phyloP scores from a whole-genome alignment of 1,139 yeast species.

The Scheffersomyces lignicola region DNA sequence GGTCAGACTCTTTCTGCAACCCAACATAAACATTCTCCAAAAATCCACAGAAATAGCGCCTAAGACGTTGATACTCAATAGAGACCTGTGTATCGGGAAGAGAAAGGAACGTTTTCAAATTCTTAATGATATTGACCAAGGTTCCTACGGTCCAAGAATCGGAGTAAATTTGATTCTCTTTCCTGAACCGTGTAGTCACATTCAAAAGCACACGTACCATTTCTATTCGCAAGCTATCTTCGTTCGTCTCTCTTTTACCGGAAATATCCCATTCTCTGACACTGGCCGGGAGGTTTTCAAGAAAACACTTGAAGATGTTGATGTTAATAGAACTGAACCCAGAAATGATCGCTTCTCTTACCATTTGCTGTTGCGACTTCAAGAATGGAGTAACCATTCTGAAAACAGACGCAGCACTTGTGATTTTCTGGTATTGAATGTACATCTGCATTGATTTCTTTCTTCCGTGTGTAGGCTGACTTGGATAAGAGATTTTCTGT shows the following conservation, averaged over 20 bases:
- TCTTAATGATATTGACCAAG: slow-evolving; percentile 63
- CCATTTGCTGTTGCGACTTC: slow-evolving; percentile 66
- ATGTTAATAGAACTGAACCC: slow-evolving; percentile 90
- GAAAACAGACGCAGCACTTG: slow-evolving; percentile 89
- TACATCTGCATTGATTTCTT: slow-evolving; percentile 76
- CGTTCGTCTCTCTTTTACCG: slow-evolving; percentile 30
- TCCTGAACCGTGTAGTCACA: slow-evolving; percentile 65
- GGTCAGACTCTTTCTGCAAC: slow-evolving; percentile 41
- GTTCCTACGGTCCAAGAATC: slow-evolving; percentile 74
- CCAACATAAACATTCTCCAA: slow-evolving; percentile 68
- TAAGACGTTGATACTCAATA: slow-evolving; percentile 71
- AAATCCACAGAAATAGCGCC: slow-evolving; percentile 79
- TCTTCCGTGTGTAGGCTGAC: slow-evolving; percentile 58
- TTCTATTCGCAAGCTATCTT: slow-evolving; percentile 68
- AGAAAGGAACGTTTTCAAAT: slow-evolving; percentile 63
- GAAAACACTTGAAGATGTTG: slow-evolving; percentile 78
- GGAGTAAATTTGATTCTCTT: slow-evolving; percentile 48
- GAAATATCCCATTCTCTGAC: slow-evolving; percentile 53
- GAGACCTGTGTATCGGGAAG: slow-evolving; percentile 59
- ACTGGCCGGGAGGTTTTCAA: slow-evolving; percentile 73
- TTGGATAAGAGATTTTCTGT: slow-evolving; percentile 69
- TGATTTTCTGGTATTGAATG: slow-evolving; percentile 87
- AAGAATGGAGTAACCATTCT: slow-evolving; percentile 83
- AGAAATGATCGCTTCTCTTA: slow-evolving; percentile 81
- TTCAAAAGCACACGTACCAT: slow-evolving; percentile 72